These are phyloP conservation scores for Narthecium ossifragum DNA, from an alignment of 106 monocot species.

Conservation along the genomic window DNA sequence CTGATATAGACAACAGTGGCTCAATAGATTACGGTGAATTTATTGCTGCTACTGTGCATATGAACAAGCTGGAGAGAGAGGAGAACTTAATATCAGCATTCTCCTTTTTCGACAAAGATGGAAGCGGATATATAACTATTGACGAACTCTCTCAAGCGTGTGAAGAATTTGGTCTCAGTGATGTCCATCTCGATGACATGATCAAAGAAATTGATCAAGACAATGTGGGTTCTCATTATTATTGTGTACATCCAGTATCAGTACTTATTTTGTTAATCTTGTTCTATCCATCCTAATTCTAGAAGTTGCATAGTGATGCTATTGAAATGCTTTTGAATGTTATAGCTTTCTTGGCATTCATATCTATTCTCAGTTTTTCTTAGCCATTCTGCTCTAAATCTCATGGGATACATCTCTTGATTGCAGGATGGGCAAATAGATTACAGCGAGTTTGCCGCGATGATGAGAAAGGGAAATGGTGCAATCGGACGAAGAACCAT, in stretches of 20 bases:
- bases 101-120: constrained; percentile 87
- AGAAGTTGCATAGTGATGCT: no score
- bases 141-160: constrained; percentile 85
- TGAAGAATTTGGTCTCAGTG: constrained; percentile 54
- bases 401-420: no score
- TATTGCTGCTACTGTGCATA: constrained; percentile 78
- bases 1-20: constrained; percentile 89
- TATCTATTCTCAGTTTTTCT: no score
- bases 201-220: constrained; percentile 89
- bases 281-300: no score
- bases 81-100: constrained; percentile 78
- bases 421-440: constrained; percentile 58
- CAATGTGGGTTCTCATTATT: constrained; percentile 25
- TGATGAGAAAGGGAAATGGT: constrained; percentile 61
- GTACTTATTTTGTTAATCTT: neutral
- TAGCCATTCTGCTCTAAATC: no score
- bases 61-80: constrained; percentile 87
- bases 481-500: constrained; percentile 48
- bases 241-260: neutral
- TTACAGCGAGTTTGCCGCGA: constrained; percentile 45
- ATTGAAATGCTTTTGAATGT: no score
- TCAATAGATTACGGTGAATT: constrained; percentile 94
- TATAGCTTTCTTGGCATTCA: no score
- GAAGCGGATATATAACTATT: constrained; percentile 83
- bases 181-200: constrained; percentile 81